Percentiles rank a stretch among this genome's conserved stretches.
phyloP scores from a whole-genome alignment of 495 filamentous ascomycete genomes.

The Penicillium alfredii region DNA sequence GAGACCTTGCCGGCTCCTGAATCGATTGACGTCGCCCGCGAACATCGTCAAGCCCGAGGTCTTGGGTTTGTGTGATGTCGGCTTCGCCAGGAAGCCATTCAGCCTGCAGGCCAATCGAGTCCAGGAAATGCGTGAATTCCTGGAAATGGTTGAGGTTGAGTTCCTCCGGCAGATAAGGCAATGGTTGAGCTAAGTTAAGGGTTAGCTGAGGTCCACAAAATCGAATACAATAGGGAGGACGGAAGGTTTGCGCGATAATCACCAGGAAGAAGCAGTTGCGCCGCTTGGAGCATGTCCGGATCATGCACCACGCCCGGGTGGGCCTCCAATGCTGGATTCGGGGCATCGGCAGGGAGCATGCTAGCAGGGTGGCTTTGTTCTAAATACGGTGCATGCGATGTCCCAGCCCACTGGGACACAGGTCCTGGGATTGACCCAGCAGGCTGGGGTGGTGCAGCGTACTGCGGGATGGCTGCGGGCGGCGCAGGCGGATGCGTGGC shows the following conservation, averaged over 20 bases:
- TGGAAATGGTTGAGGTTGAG: conserved; percentile 38
- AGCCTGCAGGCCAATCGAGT: conserved; percentile 35
- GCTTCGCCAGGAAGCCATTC: conserved; percentile 35
- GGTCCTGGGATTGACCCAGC: conserved; percentile 21
- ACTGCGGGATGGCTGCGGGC: conserved; percentile 17
- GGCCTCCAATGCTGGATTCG: conserved; percentile 10
- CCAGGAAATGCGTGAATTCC: conserved; percentile 38
- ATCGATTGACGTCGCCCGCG: conserved; percentile 12
- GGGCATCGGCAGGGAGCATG: conserved; percentile 15
- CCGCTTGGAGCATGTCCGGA: conserved; percentile 37
- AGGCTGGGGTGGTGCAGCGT: conserved; percentile 22
- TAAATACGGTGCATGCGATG: conserved; percentile 24
- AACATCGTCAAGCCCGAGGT: conserved; percentile 18
- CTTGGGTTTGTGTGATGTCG: conserved; percentile 25
- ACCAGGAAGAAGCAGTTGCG: conserved; percentile 35
- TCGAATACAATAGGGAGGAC: not conserved
- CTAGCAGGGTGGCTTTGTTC: conserved; percentile 15
- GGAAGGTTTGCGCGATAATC: conserved; percentile 26
- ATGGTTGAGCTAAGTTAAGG: conserved; percentile 21
- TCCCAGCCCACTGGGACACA: conserved; percentile 30
- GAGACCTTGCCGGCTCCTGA: conserved; percentile 19
- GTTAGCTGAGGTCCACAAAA: conserved; percentile 1
- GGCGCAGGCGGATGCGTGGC: too few relatives aligned
- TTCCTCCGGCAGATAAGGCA: conserved; percentile 34
- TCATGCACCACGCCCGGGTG: conserved; percentile 29